Conservation (phyloP, 2,329 filamentous ascomycete genomes). For the Myriangium duriaei region DNA sequence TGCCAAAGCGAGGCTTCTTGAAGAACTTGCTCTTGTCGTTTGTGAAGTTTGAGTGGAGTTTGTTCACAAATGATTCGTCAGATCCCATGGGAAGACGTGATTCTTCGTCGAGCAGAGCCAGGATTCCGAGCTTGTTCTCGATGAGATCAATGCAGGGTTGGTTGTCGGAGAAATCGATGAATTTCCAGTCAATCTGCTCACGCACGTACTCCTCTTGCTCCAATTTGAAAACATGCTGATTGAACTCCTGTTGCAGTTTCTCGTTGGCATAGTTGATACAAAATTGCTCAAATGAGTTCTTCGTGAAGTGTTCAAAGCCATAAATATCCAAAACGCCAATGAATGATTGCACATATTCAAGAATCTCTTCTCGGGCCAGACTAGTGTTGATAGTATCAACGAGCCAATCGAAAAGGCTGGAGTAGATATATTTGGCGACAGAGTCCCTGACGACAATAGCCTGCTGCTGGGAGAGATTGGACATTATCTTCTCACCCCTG, state of each 20-base stretch:
- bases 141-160: conserved; percentile 98
- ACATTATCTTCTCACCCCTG: conserved; percentile 92
- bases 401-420: conserved; percentile 95
- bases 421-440: conserved; percentile 97
- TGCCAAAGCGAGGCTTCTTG: conserved; percentile 96
- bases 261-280: conserved; percentile 99
- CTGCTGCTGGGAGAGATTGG: conserved; percentile 86
- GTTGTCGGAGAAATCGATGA: conserved; percentile 98
- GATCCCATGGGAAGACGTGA: conserved; percentile 93
- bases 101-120: conserved; percentile 90
- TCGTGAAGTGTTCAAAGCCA: conserved; percentile 97
- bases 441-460: conserved; percentile 91
- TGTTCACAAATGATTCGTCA: conserved; percentile 92
- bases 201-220: conserved; percentile 96
- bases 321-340: conserved; percentile 99
- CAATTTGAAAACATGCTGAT: conserved; percentile 97
- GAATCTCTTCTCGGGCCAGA: conserved; percentile 75
- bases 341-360: conserved; percentile 73
- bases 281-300: conserved; percentile 99
- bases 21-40: conserved; percentile 90
- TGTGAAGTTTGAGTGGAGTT: conserved; percentile 87
- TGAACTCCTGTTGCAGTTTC: conserved; percentile 98
- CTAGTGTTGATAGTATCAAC: conserved; percentile 94
- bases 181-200: conserved; percentile 97
- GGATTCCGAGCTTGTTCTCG: conserved; percentile 86